Conservation (phyloP, 1,284 basidiomycete genomes). For the Fomitiporia mediterranea region DNA sequence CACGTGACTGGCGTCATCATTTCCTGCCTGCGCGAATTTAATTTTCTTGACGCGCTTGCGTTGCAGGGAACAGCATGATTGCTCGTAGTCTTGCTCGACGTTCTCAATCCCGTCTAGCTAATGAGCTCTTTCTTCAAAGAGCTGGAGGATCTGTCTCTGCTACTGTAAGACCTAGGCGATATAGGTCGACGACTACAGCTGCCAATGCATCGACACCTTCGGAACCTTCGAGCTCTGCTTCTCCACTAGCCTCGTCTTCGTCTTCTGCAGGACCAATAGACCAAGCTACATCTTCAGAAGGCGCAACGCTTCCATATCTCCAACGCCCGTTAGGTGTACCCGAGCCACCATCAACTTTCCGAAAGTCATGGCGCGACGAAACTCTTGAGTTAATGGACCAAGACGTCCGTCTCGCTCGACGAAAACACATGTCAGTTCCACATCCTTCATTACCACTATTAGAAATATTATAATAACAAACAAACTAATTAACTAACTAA, state of each 20-base stretch:
- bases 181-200: background rate
- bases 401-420: constrained; percentile 65
- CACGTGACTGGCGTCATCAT: constrained; percentile 8
- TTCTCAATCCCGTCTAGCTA: background rate
- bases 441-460: constrained; percentile 1
- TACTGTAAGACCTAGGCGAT: background rate
- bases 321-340: constrained; percentile 72
- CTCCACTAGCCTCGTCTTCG: background rate
- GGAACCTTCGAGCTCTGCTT: background rate
- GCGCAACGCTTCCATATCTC: constrained; percentile 45
- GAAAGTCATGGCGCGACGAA: constrained; percentile 61
- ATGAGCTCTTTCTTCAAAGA: background rate
- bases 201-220: background rate
- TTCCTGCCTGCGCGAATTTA: background rate
- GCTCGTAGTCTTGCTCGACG: background rate
- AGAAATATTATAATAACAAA: constrained; percentile 17
- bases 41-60: background rate
- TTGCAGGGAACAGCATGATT: background rate
- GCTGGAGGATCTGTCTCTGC: background rate
- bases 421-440: constrained; percentile 74
- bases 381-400: constrained; percentile 70
- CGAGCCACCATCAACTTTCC: constrained; percentile 50
- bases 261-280: background rate
- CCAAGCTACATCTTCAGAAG: background rate
- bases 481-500: constrained; percentile 14